Conservation (phyloP, 73 alveolate genomes). For the Paramecium biaurelia region DNA sequence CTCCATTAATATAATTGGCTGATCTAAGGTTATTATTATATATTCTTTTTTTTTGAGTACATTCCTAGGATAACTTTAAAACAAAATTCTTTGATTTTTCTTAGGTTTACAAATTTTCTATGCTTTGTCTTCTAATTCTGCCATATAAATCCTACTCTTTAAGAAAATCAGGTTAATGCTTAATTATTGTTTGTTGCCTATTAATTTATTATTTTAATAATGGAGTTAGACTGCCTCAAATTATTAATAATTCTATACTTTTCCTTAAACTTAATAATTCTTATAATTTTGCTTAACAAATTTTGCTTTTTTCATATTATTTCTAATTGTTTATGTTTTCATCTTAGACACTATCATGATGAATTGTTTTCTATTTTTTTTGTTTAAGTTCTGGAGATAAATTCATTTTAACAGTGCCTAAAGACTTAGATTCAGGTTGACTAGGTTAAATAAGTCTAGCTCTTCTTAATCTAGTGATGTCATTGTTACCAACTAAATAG, state of each 20-base stretch:
- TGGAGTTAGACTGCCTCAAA: background rate
- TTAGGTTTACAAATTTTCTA: background rate
- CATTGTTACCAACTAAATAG: background rate
- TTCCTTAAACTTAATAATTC: background rate
- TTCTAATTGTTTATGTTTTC: background rate
- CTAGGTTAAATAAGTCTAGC: background rate
- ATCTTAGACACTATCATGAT: background rate
- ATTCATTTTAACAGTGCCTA: background rate
- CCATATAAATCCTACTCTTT: background rate
- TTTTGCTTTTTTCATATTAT: background rate
- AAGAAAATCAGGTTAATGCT: background rate
- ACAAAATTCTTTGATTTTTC: background rate
- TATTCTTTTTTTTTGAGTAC: background rate
- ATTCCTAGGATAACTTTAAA: background rate
- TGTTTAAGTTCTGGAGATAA: background rate
- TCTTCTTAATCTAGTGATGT: background rate
- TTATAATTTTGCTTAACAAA: background rate
- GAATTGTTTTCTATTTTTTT: background rate
- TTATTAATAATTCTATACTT: background rate
- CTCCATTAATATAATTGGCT: background rate
- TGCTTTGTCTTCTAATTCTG: background rate
- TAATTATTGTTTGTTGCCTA: background rate
- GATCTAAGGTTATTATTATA: background rate
- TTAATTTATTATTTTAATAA: background rate
- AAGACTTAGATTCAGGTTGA: background rate